Evolutionary conservation across 495 filamentous ascomycete genomes (phyloP).

Genomic region (Cercophora scortea): DNA sequence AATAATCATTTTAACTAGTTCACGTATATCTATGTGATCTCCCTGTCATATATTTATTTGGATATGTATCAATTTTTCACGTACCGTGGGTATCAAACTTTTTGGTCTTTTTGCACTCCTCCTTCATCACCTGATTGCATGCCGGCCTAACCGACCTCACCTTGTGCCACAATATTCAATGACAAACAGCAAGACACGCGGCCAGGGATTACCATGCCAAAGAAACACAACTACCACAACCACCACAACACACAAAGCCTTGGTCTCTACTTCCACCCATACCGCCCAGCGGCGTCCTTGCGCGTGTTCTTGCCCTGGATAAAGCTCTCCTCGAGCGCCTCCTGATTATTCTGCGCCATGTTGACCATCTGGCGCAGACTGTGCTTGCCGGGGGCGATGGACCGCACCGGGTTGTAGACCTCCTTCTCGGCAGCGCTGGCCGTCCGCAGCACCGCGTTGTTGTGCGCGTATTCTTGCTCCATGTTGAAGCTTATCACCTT

Average conservation of each 20-base stretch:
- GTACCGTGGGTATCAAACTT: too few relatives aligned
- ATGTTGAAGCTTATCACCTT: slow-evolving; percentile 75
- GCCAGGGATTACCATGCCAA: too few relatives aligned
- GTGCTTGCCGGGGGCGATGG: slow-evolving; percentile 84
- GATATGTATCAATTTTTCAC: too few relatives aligned
- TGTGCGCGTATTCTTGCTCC: slow-evolving; percentile 74
- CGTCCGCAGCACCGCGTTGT: slow-evolving; percentile 72
- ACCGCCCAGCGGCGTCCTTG: slow-evolving; percentile 69
- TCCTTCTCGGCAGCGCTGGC: slow-evolving; percentile 45
- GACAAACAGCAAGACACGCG: too few relatives aligned
- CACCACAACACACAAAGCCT: not conserved
- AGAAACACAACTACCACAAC: not conserved
- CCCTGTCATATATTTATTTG: too few relatives aligned
- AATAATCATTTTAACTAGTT: too few relatives aligned
- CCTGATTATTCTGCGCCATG: slow-evolving; percentile 68
- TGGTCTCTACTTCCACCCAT: slow-evolving; percentile 58
- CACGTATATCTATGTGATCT: too few relatives aligned
- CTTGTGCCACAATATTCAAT: too few relatives aligned
- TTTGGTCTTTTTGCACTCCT: too few relatives aligned
- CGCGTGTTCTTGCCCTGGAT: slow-evolving; percentile 64
- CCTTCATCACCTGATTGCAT: too few relatives aligned
- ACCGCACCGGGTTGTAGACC: slow-evolving; percentile 72
- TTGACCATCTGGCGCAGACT: slow-evolving; percentile 79
- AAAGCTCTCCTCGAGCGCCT: slow-evolving; percentile 84
- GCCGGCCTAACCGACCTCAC: too few relatives aligned